phyloP scores from a whole-genome alignment of 2,329 filamentous ascomycete species.

The Meredithiella fracta region DNA sequence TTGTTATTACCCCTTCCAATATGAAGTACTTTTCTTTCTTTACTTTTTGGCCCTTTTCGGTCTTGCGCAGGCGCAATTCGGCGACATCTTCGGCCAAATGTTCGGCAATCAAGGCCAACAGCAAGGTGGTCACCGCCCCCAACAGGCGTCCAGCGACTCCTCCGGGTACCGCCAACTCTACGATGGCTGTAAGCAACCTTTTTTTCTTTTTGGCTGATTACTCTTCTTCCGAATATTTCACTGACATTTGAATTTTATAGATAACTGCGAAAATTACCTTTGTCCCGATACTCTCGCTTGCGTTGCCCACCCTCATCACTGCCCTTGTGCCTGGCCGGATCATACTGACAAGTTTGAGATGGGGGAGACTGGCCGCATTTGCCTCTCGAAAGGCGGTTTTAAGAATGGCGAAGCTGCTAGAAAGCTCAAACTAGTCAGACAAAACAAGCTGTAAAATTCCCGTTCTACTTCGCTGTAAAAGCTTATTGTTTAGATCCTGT shows the following conservation, averaged over 20 bases:
- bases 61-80: constrained; percentile 48
- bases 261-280: constrained; percentile 83
- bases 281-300: constrained; percentile 89
- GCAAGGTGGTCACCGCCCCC: constrained; percentile 34
- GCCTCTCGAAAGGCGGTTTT: constrained; percentile 60
- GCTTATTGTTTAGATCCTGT: neutral
- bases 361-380: constrained; percentile 55
- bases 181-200: constrained; percentile 39
- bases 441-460: constrained; percentile 46
- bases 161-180: constrained; percentile 60
- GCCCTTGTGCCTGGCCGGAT: constrained; percentile 69
- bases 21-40: constrained; percentile 4
- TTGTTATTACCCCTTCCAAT: neutral
- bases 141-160: constrained; percentile 75
- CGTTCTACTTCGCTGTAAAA: neutral
- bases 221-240: neutral
- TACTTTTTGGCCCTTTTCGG: constrained; percentile 6
- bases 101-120: constrained; percentile 42
- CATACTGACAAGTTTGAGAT: constrained; percentile 65
- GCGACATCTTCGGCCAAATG: constrained; percentile 98
- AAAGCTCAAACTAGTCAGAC: constrained; percentile 66
- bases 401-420: constrained; percentile 52
- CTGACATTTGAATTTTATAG: constrained; percentile 24
- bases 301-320: constrained; percentile 93
- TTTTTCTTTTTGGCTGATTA: neutral